Evolutionary conservation across 306 rosid genomes (phyloP), one percentile per base, ranked within the genome.

Genomic region (Cicer arietinum): DNA sequence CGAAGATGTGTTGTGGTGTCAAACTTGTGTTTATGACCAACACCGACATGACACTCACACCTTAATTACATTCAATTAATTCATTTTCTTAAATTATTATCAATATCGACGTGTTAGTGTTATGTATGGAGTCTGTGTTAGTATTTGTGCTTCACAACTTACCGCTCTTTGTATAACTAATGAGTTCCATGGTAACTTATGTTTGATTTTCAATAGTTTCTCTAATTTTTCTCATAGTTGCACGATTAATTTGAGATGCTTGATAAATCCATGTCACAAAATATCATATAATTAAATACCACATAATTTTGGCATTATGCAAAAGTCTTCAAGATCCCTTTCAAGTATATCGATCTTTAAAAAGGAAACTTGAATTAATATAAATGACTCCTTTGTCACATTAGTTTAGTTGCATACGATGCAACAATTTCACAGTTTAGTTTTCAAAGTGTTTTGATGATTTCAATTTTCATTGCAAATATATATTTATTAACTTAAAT

Each of bases 231-330:
- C 79, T 89, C 74, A 91, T 96, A 13, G 97, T 94, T 13, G 75
- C 90, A 44, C 90, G 97, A 87, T 94, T 97, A 50, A 97, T 94
- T 81, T 94, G 97, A 46, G 97, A 93, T 66, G 97, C 98, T 89
- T 94, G 98, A 94, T 75, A 84, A 94, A 94, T 80, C 98, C 91
- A 61, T 62, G 74, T 22, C 79, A 78, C 69, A 79, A 76, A 65
- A 58, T 61, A 80, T 12, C 30, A 61, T 17, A 17, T 61, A 54
- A 67, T 44, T 61, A 72, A 59, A 40, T 52, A 48, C 50, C 45
- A 30, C 17, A 4, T 10, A 25, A 25, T 60, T 20, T 63, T 40
- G 54, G 8, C 25, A 42, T 48, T 35, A 56, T 20, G 10, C 10
- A 41, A 76, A 61, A 43, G 62, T 5, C 69, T 61, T 56, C 40